Evolutionary conservation across 2,329 filamentous ascomycete genomes (phyloP), one percentile per base, ranked within the genome.

Genomic region (Sordariomycetes sp.): DNA sequence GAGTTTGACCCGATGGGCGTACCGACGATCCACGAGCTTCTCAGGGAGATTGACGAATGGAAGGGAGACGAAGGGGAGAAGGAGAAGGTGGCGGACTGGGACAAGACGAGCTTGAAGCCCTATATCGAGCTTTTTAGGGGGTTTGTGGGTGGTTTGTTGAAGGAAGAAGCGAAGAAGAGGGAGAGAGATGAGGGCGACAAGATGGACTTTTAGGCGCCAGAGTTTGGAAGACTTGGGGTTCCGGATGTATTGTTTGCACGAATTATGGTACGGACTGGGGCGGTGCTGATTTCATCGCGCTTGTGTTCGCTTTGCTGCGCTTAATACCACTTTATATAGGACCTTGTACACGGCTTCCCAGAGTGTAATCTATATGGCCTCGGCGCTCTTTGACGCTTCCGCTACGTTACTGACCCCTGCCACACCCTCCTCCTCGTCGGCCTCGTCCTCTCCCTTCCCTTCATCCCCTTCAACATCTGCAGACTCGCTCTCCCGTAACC

Each of bases 71-170:
- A 69, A 6, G 75, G 71, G 1, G 70, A 73, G 64, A 65, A 64
- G 59, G 75, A 73, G 65, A 65, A 64, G 59, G 66, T 89, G 54
- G 82, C 87, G 64, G 94, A 99, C 68, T 97, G 93, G 86, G 93
- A 99, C 74, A 99, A 97, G 82, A 99, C 94, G 25, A 90, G 90
- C 63, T 72, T 99, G 67, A 96, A 88, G 75, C 90, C 91, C 10
- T 97, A 96, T 69, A 85, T 97, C 40, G 92, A 97, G 59, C 86
- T 87, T 64, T 97, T 99, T 72, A 82, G 88, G 64, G 80, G 79
- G 0, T 96, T 97, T 72, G 90, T 97, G 8, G 80, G 83, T 11
- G 80, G 76, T 0, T 71, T 99, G 58, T 79, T 97, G 70, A 92
- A 87, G 70, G 93, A 96, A 60, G 85, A 71, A 4, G 75, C 70